A percentile compares a stretch with the other conserved stretches of the same genome.
phyloP scores from a whole-genome alignment of 345 rosid species.

The Iberis pinnata region DNA sequence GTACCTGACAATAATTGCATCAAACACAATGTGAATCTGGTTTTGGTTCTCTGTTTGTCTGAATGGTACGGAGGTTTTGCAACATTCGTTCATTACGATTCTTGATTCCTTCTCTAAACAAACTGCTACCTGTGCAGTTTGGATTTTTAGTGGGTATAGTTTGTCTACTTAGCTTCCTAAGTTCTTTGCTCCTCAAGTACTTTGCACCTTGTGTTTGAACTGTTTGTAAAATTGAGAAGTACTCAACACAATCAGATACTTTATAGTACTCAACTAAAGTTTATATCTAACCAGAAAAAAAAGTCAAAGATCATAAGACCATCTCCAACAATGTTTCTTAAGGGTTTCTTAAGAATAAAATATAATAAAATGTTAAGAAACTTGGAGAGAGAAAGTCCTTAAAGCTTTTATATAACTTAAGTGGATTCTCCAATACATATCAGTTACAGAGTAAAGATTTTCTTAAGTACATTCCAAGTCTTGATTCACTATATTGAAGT shows the following conservation, averaged over 20 bases:
- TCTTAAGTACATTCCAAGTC: not conserved
- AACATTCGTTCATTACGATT: constrained; percentile 46
- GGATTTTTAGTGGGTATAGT: constrained; percentile 21
- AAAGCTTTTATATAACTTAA: too few species aligned
- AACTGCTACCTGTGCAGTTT: constrained; percentile 36
- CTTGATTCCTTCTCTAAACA: constrained; percentile 64
- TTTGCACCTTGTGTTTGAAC: constrained; percentile 64
- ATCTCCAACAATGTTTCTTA: too few species aligned
- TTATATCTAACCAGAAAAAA: too few species aligned
- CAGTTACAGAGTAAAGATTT: not conserved
- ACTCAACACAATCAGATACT: constrained; percentile 6
- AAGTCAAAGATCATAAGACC: too few species aligned
- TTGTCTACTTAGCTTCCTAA: constrained; percentile 29
- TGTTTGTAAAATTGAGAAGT: constrained; percentile 25
- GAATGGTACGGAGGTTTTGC: constrained; percentile 28
- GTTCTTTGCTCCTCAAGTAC: constrained; percentile 48
- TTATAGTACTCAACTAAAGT: not conserved
- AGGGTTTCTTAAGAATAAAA: too few species aligned
- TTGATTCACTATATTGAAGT: not conserved
- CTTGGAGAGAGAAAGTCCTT: too few species aligned
- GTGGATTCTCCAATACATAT: too few species aligned
- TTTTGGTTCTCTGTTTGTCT: constrained; percentile 5
- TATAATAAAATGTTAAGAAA: too few species aligned
- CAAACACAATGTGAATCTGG: constrained; percentile 8
- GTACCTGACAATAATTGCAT: not conserved